These are phyloP conservation scores for Symmetrospora coprosmae DNA, from an alignment of 768 basidiomycete species.

Conservation along the genomic window DNA sequence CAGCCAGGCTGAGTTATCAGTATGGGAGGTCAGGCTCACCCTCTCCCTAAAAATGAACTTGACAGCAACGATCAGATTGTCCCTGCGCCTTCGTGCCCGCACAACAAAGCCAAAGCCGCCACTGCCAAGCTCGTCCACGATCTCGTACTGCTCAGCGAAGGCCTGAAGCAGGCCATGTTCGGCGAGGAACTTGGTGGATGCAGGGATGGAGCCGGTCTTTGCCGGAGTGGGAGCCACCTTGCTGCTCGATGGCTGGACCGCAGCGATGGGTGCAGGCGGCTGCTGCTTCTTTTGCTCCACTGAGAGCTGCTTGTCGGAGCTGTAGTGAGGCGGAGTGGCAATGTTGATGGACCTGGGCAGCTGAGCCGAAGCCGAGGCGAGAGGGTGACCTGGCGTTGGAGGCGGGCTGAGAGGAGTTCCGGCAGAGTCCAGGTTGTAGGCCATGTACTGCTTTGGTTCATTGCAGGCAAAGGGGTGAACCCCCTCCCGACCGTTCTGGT, in stretches of 20 bases:
- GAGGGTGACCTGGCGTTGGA: not conserved
- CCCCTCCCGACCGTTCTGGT: not conserved
- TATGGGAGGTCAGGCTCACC: conserved; percentile 31
- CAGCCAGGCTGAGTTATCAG: no score
- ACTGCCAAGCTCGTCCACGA: conserved; percentile 49
- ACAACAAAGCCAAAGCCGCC: conserved; percentile 95
- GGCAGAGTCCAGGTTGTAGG: conserved; percentile 9
- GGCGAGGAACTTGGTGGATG: conserved; percentile 6
- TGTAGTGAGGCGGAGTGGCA: no score
- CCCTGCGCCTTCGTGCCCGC: conserved; percentile 54
- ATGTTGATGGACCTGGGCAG: no score
- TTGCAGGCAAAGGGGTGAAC: not conserved
- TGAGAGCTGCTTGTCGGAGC: no score
- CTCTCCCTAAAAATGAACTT: conserved; percentile 82
- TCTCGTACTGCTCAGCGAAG: conserved; percentile 34
- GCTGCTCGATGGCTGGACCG: no score
- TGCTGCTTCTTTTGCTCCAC: no score
- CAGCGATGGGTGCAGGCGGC: no score
- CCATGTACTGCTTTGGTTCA: conserved; percentile 4
- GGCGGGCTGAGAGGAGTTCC: not conserved
- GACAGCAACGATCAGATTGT: conserved; percentile 64
- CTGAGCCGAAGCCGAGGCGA: no score
- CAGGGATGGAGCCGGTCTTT: no score
- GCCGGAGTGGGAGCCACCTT: not conserved
- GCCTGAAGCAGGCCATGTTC: conserved; percentile 27